Evolutionary conservation across 169 alveolate genomes (phyloP), one percentile per base, ranked within the genome.

Genomic region (Pseudocohnilembus persalinus): DNA sequence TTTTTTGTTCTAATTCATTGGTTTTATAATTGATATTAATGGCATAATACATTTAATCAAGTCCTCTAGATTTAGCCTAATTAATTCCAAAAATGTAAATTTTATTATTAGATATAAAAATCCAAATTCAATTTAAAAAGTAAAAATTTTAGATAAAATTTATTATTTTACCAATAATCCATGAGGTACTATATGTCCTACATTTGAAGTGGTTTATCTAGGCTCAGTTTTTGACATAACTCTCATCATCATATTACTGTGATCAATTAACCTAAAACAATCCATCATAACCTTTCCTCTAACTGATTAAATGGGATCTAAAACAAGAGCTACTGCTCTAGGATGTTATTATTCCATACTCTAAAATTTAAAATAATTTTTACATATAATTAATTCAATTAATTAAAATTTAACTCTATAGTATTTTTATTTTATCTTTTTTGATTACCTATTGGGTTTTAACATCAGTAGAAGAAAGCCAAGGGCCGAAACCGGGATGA

Each of bases 401-500:
- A n/a, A n/a, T n/a, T n/a, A n/a, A n/a, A n/a, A n/a, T n/a, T n/a
- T n/a, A n/a, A n/a, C n/a, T n/a, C n/a, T n/a, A n/a, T n/a, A n/a
- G n/a, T n/a, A n/a, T n/a, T n/a, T n/a, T n/a, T n/a, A n/a, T n/a
- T n/a, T n/a, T n/a, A n/a, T n/a, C n/a, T 24, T 0, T 31, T 33
- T 27, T 33, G 1, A 32, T 33, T 33, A 77, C 83, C 83, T 33
- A 49, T 74, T 86, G 29, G 6, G 90, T 86, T 29, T 86, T 80
- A 34, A 86, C 80, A 76, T 86, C 90, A 30, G 81, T 85, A 81
- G 97, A 98, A 28, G 99, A 98, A 80, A 99, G 94, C 99, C 99
- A 99, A 88, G 99, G 98, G 20, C 99, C 99, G 88, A 98, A 99
- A 33, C 99, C 99, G 0, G 99, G 99, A 92, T 99, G 99, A 31